phyloP scores from a whole-genome alignment of 768 basidiomycete species.

The Goffeauzyma gilvescens region DNA sequence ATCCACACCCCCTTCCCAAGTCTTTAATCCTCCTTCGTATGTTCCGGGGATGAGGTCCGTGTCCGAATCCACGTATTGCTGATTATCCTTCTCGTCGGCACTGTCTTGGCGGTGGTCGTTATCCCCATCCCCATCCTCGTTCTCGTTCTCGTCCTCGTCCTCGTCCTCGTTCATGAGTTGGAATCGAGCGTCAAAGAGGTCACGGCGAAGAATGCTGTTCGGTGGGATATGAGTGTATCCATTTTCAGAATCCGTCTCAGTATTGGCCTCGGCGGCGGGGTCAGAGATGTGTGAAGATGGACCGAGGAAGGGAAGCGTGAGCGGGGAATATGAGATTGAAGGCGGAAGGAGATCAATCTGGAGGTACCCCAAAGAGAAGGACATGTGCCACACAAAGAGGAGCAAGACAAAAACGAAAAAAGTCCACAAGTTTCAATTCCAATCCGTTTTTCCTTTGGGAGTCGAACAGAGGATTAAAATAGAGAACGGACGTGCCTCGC shows the following conservation, averaged over 20 bases:
- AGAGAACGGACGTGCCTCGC: conserved; percentile 9
- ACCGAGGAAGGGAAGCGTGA: conserved; percentile 40
- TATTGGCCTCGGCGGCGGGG: too few species aligned
- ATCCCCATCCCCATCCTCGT: conserved; percentile 5
- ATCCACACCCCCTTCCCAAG: conserved; percentile 91
- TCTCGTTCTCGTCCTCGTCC: conserved; percentile 8
- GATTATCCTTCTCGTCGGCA: conserved; percentile 19
- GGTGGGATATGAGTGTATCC: too few species aligned
- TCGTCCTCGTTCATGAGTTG: conserved; percentile 51
- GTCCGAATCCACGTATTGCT: conserved; percentile 56
- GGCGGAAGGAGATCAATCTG: conserved; percentile 54
- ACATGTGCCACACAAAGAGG: neutral
- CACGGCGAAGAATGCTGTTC: conserved; percentile 46
- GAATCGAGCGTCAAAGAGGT: conserved; percentile 90
- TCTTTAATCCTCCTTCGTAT: conserved; percentile 92
- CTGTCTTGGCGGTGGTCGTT: too few species aligned
- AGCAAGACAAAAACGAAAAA: neutral
- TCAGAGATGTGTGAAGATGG: too few species aligned
- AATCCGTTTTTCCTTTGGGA: neutral
- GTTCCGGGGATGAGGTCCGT: conserved; percentile 79
- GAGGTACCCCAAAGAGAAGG: neutral
- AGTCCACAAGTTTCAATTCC: too few species aligned
- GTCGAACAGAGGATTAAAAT: neutral
- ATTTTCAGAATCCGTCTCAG: too few species aligned
- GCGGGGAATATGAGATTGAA: conserved; percentile 60